Evolutionary conservation across 768 basidiomycete genomes (phyloP), one percentile per base, ranked within the genome.

Genomic region (Suillus ampliporus): DNA sequence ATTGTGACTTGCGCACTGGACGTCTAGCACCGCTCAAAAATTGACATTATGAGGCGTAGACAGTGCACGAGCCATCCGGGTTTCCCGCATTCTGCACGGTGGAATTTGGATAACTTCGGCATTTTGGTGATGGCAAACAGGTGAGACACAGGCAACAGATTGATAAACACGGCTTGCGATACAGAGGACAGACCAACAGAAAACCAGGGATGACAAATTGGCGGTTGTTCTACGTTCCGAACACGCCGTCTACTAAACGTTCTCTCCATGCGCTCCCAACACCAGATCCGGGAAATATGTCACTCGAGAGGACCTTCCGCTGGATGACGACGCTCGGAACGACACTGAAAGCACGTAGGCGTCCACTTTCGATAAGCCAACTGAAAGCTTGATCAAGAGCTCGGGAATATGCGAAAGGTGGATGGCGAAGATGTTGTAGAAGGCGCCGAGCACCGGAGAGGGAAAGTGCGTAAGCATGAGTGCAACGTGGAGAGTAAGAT

Each of bases 391-490:
- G 89, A 68, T 93, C 92, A 58, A 92, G 82, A 0, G 90, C 87
- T 9, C 91, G 85, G 17, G 90, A 91, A 68, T 90, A 92, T 0
- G 91, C 90, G 69, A 92, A 92, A 0, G 82, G 83, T 2, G 88
- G 80, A 64, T 89, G 78, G 0, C 79, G 83, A 26, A 92, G 79
- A 67, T 89, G 82, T 15, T 80, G 78, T 2, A 88, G 75, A 19
- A 92, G 77, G n/a, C 84, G 82, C 6, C 82, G 83, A 0, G 90
- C 90, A 26, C 90, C 90, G 1, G 70, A 40, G 58, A 23, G 76
- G 76, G 40, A 41, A 41, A 91, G 75, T 0, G 80, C 86, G 67
- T 92, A 91, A 1, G 86, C 90, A 62, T 92, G 91, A 1, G 88
- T 91, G 72, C 90, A 92, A 68, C 86, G 86, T 0, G 91, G 90